These are phyloP conservation scores for Filobasidium wieringae DNA, from an alignment of 768 basidiomycete species.

Conservation along the genomic window DNA sequence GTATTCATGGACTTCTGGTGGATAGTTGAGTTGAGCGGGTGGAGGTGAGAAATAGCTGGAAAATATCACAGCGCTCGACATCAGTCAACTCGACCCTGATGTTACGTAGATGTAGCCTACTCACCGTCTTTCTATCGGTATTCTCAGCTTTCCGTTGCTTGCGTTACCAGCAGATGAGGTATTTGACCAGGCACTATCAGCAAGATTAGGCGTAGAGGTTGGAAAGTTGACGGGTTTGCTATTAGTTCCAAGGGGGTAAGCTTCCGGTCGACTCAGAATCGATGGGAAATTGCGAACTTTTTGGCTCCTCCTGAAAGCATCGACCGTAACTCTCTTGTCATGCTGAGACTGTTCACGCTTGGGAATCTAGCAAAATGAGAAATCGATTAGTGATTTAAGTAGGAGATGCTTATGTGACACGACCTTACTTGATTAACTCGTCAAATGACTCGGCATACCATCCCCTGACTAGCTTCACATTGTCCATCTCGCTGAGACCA, in stretches of 20 bases:
- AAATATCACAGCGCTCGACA: conserved; percentile 6
- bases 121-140: conserved; percentile 74
- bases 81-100: conserved; percentile 5
- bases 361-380: background rate
- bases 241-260: background rate
- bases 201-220: background rate
- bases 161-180: background rate
- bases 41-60: conserved; percentile 71
- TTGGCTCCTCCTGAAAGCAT: background rate
- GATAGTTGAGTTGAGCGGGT: conserved; percentile 59
- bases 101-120: conserved; percentile 22
- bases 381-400: background rate
- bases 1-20: conserved; percentile 86
- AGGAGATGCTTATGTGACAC: background rate
- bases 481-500: conserved; percentile 77
- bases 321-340: background rate
- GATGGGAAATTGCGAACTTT: background rate
- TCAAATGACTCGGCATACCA: conserved; percentile 99
- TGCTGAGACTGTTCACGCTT: background rate
- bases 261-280: background rate
- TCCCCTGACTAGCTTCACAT: conserved; percentile 82
- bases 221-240: background rate
- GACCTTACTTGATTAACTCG: conserved; percentile 36
- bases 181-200: background rate
- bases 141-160: conserved; percentile 43